Base-by-base conservation (phyloP, 176 grass and related monocot genomes). In the Oryza meridionalis region DNA sequence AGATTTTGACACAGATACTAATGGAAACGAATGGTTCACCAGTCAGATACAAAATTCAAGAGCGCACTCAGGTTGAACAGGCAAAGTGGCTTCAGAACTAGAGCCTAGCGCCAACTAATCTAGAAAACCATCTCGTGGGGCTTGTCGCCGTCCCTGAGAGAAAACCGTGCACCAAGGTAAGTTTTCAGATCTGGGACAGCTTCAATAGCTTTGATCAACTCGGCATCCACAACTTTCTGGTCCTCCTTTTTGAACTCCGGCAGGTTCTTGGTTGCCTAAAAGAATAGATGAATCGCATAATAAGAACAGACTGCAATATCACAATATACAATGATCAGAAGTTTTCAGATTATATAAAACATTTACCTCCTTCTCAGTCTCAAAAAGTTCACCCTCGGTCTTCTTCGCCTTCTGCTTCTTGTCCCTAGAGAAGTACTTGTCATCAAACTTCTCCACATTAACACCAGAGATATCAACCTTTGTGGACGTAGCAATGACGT, bases 71-170 rank as follows among this genome's bases (percentile, higher is more conserved):
- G 65, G n/a, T 62, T 62, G 58, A 75, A 40, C 35, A 70, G 71
- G 65, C 72, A 87, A 76, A 29, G 25, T 40, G 64, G 46, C 65
- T 77, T 76, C 66, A 64, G 22, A 72, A 67, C 69, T 78, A 13
- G 21, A 22, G 70, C 26, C 51, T 70, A 82, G 37, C 38, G 15
- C 70, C 84, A 27, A 59, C 43, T 47, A 85, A 82, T 92, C 79
- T 94, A 97, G 89, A 94, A 97, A 78, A 91, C 85, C 73, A 94
- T 91, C 72, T 97, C 92, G 62, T 97, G 95, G 2, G 92, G 95
- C 70, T 93, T 97, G 84, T 94, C 91, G 4, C 92, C 95, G 2
- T 92, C 86, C 82, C 95, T 91, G n/a, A 97, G 92, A 67, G 82
- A 89, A 84, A 97, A 97, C 82, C 90, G 76, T 4, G 90, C 88